Evolutionary conservation across 306 rosid genomes (phyloP), one percentile per base, ranked within the genome.

Genomic region (Leucaena leucocephala): DNA sequence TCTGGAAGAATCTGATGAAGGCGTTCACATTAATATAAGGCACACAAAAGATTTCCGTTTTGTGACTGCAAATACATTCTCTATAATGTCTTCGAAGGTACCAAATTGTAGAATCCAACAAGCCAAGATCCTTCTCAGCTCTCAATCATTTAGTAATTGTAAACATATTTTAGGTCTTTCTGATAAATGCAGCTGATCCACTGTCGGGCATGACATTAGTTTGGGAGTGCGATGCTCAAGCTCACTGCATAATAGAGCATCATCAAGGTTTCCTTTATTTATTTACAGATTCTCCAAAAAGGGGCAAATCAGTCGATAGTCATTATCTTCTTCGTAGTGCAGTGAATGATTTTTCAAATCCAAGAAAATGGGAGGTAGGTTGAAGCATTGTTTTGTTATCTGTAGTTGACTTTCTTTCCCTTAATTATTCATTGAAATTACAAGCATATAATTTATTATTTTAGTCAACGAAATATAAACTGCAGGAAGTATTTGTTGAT

Each of bases 101-200:
- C 74, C 59, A 22, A 46, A 45, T 76, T 83, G 68, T 57, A 69
- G 71, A 72, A 78, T 64, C 52, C 63, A 49, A 48, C 83, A 69
- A 42, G 49, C 64, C 17, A 75, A 54, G 71, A 52, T 83, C 68
- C 72, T 78, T 71, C 40, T 27, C 43, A 50, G 67, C 81, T 66
- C 33, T 22, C 43, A 66, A 71, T 83, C 83, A 82, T 78, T 64
- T 52, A 75, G 73, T 81, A 69, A 80, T 82, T 42, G 33, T 85
- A 85, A 86, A 86, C 88, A 81, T 83, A 42, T 80, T 87, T 83
- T 91, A 91, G 99, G 94, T 93, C 83, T 93, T 91, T 89, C 85
- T 93, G 79, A 93, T 93, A 67, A 88, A 90, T 86, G 97, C 99
- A 88, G 97, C 96, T 71, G 94, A 93, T 81, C 99, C 97, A 68